Percentiles rank a stretch among this genome's conserved stretches.
Conservation (phyloP, 2,329 filamentous ascomycete genomes). For the Calonectria crousiana region DNA sequence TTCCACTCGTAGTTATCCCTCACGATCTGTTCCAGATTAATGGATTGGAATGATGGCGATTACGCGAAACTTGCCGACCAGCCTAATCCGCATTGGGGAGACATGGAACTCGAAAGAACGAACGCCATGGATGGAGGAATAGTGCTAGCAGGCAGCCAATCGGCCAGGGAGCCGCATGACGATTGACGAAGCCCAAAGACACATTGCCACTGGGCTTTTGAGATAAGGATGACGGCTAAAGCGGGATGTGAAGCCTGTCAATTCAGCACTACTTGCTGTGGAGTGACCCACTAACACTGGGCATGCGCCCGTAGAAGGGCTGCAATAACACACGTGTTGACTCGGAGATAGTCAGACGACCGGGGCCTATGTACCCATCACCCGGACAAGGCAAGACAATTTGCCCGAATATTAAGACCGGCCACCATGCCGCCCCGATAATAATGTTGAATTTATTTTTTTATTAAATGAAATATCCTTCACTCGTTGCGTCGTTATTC, state of each 20-base stretch:
- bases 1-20: background rate
- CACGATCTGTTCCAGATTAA: background rate
- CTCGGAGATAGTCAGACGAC: background rate
- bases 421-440: background rate
- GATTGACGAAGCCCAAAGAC: background rate
- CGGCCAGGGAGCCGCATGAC: background rate
- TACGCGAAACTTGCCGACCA: background rate
- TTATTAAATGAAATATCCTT: background rate
- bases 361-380: background rate
- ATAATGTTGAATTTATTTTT: background rate
- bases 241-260: background rate
- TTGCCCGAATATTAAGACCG: background rate
- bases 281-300: background rate
- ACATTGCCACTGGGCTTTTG: background rate
- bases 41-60: background rate
- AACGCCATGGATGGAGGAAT: background rate
- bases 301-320: background rate
- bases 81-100: background rate
- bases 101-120: background rate
- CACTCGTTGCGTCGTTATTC: background rate
- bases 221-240: background rate
- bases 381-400: background rate
- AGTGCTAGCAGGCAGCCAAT: background rate
- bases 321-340: conserved; percentile 1
- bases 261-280: background rate